phyloP scores from a whole-genome alignment of 352 stramenopile species.

The Phytophthora pseudosyringae region DNA sequence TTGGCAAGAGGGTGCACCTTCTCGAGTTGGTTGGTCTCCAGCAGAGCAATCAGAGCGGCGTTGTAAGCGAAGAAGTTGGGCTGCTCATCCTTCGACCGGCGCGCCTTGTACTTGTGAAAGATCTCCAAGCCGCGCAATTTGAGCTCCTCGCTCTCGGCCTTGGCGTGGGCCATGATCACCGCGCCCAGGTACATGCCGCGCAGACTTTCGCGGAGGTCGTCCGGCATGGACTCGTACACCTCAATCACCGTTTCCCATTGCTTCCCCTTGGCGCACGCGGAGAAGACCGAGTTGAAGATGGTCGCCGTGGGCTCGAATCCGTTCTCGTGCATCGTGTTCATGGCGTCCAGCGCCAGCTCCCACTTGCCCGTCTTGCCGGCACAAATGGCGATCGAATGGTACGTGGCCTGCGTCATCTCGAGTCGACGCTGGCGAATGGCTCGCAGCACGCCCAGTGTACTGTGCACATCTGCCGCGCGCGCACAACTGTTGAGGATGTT shows the following conservation, averaged over 20 bases:
- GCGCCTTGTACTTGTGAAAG: slow-evolving; percentile 54
- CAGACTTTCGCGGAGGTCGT: slow-evolving; percentile 43
- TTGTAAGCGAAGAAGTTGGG: slow-evolving; percentile 82
- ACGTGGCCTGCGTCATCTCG: slow-evolving; percentile 79
- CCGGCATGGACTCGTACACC: slow-evolving; percentile 68
- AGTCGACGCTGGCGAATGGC: slow-evolving; percentile 66
- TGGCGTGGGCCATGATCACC: slow-evolving; percentile 80
- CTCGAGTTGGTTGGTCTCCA: slow-evolving; percentile 66
- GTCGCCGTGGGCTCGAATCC: slow-evolving; percentile 68
- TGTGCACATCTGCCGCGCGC: slow-evolving; percentile 72
- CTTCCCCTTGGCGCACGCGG: slow-evolving; percentile 78
- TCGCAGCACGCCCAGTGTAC: slow-evolving; percentile 67
- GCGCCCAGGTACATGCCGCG: slow-evolving; percentile 65
- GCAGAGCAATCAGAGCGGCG: slow-evolving; percentile 57
- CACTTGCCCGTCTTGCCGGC: slow-evolving; percentile 78
- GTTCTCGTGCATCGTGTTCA: slow-evolving; percentile 51
- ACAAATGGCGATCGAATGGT: slow-evolving; percentile 83
- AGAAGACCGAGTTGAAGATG: slow-evolving; percentile 86
- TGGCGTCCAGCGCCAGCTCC: slow-evolving; percentile 70
- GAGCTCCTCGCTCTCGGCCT: slow-evolving; percentile 46
- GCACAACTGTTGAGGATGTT: slow-evolving; percentile 88
- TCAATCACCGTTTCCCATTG: slow-evolving; percentile 70
- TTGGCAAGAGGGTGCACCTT: slow-evolving; percentile 59
- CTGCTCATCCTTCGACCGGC: slow-evolving; percentile 33
- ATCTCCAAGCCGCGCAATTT: slow-evolving; percentile 55